A percentile compares a stretch with the other conserved stretches of the same genome.
Conservation (phyloP, 495 filamentous ascomycete species). For the Pyronema omphalodes region DNA sequence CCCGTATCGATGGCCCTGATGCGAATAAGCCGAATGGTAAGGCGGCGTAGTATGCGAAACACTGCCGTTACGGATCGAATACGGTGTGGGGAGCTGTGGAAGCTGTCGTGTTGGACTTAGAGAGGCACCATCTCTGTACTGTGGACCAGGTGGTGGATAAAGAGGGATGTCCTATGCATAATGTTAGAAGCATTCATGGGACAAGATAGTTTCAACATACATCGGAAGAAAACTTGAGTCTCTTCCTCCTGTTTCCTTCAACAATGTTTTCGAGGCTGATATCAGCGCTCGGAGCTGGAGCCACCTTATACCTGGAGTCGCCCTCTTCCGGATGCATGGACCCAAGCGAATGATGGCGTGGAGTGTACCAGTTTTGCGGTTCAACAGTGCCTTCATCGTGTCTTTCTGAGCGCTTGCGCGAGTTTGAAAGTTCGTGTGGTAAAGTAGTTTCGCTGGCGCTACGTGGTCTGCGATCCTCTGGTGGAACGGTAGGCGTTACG, state of each 20-base stretch:
- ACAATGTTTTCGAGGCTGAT: slow-evolving; percentile 97
- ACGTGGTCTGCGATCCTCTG: slow-evolving; percentile 46
- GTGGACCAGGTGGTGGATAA: slow-evolving; percentile 54
- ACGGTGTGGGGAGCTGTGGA: slow-evolving; percentile 36
- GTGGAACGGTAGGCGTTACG: slow-evolving; percentile 45
- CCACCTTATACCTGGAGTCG: slow-evolving; percentile 16
- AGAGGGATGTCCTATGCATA: slow-evolving; percentile 66
- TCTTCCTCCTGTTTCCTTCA: slow-evolving; percentile 84
- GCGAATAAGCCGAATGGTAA: slow-evolving; percentile 13
- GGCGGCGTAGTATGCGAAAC: slow-evolving; percentile 29
- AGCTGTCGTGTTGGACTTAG: slow-evolving; percentile 66
- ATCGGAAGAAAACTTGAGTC: slow-evolving; percentile 56
- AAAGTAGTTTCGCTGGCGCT: slow-evolving; percentile 47
- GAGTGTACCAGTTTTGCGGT: slow-evolving; percentile 7
- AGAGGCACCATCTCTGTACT: slow-evolving; percentile 39
- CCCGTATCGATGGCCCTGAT: slow-evolving; percentile 8
- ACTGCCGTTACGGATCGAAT: slow-evolving; percentile 39
- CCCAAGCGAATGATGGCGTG: slow-evolving; percentile 7
- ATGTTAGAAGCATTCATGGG: slow-evolving; percentile 10
- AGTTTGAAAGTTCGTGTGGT: slow-evolving; percentile 13
- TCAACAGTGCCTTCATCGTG: slow-evolving; percentile 13
- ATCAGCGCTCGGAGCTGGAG: slow-evolving; percentile 36
- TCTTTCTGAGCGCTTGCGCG: slow-evolving; percentile 16
- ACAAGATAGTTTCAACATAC: slow-evolving; percentile 11
- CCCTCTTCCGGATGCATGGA: slow-evolving; percentile 12